Percentiles rank a stretch among this genome's conserved stretches.
Evolutionary conservation across 139 green algal species (phyloP).

Genomic region (Micractinium conductrix): DNA sequence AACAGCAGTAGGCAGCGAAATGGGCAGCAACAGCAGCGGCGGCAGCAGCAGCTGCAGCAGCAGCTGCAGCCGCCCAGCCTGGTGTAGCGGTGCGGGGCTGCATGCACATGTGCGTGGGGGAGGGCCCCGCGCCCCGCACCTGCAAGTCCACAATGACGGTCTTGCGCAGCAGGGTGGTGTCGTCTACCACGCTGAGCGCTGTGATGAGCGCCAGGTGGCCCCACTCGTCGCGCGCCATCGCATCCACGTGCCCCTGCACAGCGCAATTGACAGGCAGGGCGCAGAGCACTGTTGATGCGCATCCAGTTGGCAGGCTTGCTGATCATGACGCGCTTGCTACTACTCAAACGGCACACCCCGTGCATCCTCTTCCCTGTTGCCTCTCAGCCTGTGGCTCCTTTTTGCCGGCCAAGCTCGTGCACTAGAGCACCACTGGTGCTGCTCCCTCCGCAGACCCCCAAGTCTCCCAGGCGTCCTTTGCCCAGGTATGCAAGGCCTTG

Average conservation of each 20-base stretch:
- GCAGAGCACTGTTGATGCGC: background rate
- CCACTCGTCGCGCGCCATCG: constrained; percentile 85
- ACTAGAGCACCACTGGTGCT: background rate
- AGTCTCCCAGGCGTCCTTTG: background rate
- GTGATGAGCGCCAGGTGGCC: constrained; percentile 74
- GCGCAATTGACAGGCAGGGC: background rate
- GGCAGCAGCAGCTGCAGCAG: background rate
- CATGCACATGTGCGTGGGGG: background rate
- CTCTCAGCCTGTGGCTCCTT: background rate
- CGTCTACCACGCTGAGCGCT: constrained; percentile 78
- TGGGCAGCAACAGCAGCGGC: background rate
- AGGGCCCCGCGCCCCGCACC: background rate
- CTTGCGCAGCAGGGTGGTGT: constrained; percentile 86
- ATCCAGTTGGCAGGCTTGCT: background rate
- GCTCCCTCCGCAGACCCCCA: background rate
- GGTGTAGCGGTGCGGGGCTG: background rate
- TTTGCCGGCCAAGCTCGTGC: background rate
- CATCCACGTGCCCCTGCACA: constrained; percentile 64
- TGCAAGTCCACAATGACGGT: constrained; percentile 70
- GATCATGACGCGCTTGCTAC: background rate
- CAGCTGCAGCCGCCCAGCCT: background rate
- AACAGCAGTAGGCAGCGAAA: background rate
- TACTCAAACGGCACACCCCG: too few species aligned
- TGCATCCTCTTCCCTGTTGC: background rate
- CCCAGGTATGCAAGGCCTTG: too few species aligned